Evolutionary conservation across 1,284 basidiomycete species (phyloP).

Genomic region (Peniophora sp.): DNA sequence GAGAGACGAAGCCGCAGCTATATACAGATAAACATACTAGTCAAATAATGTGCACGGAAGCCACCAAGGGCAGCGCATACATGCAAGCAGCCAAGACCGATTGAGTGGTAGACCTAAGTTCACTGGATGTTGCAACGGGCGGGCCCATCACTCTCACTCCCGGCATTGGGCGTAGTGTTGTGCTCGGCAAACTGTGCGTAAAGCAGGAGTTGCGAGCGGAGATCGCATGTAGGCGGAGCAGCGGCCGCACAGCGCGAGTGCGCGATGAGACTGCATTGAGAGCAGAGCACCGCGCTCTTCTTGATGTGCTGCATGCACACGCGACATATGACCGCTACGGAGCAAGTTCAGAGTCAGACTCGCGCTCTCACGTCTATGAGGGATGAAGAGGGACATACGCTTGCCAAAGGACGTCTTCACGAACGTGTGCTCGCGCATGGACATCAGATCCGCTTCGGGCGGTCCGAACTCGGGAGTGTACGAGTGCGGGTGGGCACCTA

Average conservation of each 20-base stretch:
- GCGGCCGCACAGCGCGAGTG: conserved; percentile 74
- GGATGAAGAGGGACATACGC: conserved; percentile 56
- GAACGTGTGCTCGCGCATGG: conserved; percentile 64
- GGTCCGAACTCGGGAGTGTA: conserved; percentile 30
- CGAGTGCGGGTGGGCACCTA: too few relatives aligned
- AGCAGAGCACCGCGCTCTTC: conserved; percentile 84
- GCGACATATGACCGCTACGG: conserved; percentile 76
- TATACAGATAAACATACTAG: too few relatives aligned
- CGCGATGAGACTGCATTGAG: conserved; percentile 83
- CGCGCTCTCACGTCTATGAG: too few relatives aligned
- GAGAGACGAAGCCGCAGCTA: too few relatives aligned
- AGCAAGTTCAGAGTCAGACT: conserved; percentile 1
- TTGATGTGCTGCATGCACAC: conserved; percentile 79
- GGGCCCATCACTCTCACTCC: too few relatives aligned
- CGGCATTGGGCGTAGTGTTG: too few relatives aligned
- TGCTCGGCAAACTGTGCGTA: conserved; percentile 69
- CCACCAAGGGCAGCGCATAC: too few relatives aligned
- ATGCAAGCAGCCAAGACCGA: too few relatives aligned
- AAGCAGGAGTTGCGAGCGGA: conserved; percentile 65
- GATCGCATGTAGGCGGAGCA: conserved; percentile 76
- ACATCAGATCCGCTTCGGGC: conserved; percentile 37
- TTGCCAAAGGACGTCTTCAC: conserved; percentile 91
- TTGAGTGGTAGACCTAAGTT: too few relatives aligned
- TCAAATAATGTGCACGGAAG: too few relatives aligned
- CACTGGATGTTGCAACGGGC: too few relatives aligned